A percentile compares a stretch with the other conserved stretches of the same genome.
These are phyloP conservation scores for Apostasia ramifera DNA, from an alignment of 106 monocot species.

Conservation along the genomic window DNA sequence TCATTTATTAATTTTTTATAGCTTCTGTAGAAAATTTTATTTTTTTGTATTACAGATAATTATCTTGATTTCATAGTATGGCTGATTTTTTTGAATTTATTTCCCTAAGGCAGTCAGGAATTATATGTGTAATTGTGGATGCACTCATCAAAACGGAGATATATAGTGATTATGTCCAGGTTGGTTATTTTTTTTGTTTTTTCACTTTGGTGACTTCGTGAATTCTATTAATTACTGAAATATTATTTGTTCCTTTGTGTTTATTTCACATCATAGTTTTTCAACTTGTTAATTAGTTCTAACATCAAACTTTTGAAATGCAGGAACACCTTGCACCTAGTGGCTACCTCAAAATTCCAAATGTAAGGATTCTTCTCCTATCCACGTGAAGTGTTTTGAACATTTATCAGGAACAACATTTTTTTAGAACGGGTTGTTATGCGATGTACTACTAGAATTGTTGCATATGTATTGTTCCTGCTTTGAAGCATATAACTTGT, in stretches of 20 bases:
- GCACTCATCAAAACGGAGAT: conserved; percentile 55
- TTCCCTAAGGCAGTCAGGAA: conserved; percentile 29
- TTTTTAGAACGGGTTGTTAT: too few species aligned
- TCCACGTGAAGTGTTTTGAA: not conserved
- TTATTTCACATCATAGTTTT: not conserved
- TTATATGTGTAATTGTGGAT: conserved; percentile 60
- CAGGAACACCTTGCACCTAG: conserved; percentile 87
- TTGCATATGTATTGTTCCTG: too few species aligned
- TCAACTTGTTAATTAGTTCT: not conserved
- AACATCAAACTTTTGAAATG: conserved; percentile 10
- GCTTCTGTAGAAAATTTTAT: too few species aligned
- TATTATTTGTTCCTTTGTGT: too few species aligned
- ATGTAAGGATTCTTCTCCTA: conserved; percentile 44
- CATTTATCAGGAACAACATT: not conserved
- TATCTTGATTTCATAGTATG: not conserved
- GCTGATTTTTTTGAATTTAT: not conserved
- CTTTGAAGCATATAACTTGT: too few species aligned
- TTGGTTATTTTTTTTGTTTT: conserved; percentile 24
- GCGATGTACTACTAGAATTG: too few species aligned
- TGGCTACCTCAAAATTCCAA: conserved; percentile 95
- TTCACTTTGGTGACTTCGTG: not conserved
- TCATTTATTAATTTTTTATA: not conserved
- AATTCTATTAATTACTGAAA: not conserved
- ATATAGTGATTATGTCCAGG: conserved; percentile 74
- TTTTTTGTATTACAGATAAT: not conserved